Evolutionary conservation across 2,329 filamentous ascomycete genomes (phyloP), one percentile per base, ranked within the genome.

Genomic region (Microdochium paspali): DNA sequence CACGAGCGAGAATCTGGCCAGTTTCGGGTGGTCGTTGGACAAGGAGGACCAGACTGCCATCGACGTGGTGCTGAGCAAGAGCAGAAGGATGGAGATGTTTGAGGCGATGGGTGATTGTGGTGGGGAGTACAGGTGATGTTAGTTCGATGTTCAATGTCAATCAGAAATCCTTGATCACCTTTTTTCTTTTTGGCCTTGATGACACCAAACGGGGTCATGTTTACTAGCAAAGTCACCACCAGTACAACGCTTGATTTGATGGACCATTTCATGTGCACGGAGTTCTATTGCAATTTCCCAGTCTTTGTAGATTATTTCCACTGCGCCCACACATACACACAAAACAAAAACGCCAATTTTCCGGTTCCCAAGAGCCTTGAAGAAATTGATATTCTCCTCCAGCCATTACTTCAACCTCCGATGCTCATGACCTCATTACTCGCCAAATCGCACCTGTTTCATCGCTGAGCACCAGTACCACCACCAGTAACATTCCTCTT

Each of bases 31-130:
- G 26, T 31, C 15, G 2, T 48, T 65, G 10, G 52, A 56, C 31
- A 50, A 51, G 1, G 51, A 50, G 1, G 62, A 65, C 10, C 47
- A 60, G 15, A 26, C 49, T 15, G 47, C 48, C 1, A 59, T 66
- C 26, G 47, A 62, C 20, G 45, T 46, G 1, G 44, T 53, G 12
- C 46, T 61, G 12, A 58, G 57, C 1, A 28, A 40, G 3, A 32
- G 43, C 3, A 31, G 52, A 50, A 47, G 50, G 5, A 1, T 26
- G 6, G 50, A 44, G 3, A 45, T 66, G 4, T 58, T 57, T 40
- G 50, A 54, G 7, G 50, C 21, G 6, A 47, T 64, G 1, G 63
- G 63, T 3, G 62, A 64, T 45, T 64, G 63, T 24, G 63, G 63
- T 1, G 58, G 57, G 15, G 61, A 65, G 49, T 65, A 66, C 47